Conservation (phyloP, 352 stramenopile species). For the Plasmopara viticola region DNA sequence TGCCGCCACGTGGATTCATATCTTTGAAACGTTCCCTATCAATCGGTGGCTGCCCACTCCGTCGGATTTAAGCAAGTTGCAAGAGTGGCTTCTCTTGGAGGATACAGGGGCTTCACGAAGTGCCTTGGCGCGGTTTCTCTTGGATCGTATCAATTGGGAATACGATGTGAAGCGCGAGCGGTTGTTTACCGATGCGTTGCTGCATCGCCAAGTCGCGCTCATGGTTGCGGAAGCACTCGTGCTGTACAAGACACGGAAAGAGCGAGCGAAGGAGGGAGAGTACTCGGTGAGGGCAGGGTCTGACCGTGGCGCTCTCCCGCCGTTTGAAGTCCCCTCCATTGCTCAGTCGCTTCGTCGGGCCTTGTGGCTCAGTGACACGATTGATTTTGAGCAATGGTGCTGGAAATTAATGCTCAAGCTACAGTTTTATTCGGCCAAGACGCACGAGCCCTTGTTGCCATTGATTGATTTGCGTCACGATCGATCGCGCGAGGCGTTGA, state of each 20-base stretch:
- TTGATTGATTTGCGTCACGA: conserved; percentile 72
- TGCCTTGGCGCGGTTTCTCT: conserved; percentile 60
- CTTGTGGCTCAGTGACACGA: conserved; percentile 50
- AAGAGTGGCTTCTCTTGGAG: conserved; percentile 79
- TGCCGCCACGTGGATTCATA: conserved; percentile 68
- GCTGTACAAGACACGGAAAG: conserved; percentile 50
- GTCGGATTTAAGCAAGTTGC: conserved; percentile 59
- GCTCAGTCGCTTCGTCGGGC: conserved; percentile 70
- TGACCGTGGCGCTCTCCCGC: conserved; percentile 43
- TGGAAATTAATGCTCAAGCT: conserved; percentile 82
- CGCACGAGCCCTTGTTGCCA: conserved; percentile 54
- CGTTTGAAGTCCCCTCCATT: conserved; percentile 47
- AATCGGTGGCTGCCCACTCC: conserved; percentile 70
- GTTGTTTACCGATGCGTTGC: conserved; percentile 57
- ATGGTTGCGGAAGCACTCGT: conserved; percentile 74
- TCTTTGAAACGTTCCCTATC: conserved; percentile 84
- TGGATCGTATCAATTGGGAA: conserved; percentile 85
- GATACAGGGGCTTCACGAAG: conserved; percentile 55
- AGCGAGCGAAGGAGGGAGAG: conserved; percentile 33
- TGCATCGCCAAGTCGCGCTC: conserved; percentile 76
- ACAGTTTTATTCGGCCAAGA: conserved; percentile 69
- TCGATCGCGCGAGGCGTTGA: conserved; percentile 64
- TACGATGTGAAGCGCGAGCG: conserved; percentile 54
- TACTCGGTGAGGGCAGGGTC: neutral
- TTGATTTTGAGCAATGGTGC: conserved; percentile 82